Percentiles rank a stretch among this genome's conserved stretches.
phyloP scores from a whole-genome alignment of 192 early-diverging fungal species.

The Phlyctochytrium planicorne region DNA sequence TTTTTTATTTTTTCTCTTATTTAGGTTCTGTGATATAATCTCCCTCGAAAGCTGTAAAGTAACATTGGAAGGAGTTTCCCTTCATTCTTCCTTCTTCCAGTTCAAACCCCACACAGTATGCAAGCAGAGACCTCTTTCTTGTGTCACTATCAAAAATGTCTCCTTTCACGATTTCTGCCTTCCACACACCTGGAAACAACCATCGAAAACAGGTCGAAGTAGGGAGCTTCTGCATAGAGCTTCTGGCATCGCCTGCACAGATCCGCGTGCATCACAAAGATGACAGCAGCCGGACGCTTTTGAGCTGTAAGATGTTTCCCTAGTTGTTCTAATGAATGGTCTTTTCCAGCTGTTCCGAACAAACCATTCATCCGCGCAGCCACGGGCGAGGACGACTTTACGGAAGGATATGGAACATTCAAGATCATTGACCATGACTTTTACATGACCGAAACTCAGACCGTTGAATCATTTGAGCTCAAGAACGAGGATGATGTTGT shows the following conservation, averaged over 20 bases:
- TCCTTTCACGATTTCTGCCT: too few species aligned
- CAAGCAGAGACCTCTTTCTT: too few species aligned
- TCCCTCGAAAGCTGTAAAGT: too few species aligned
- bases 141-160: too few species aligned
- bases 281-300: neutral
- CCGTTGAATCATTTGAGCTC: slow-evolving; percentile 24
- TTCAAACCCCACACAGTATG: too few species aligned
- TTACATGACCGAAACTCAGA: slow-evolving; percentile 31
- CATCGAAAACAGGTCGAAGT: neutral
- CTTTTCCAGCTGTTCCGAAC: neutral
- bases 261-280: slow-evolving; percentile 1
- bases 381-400: slow-evolving; percentile 32
- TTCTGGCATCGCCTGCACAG: neutral
- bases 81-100: too few species aligned
- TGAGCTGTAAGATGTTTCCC: neutral
- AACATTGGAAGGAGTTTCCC: too few species aligned
- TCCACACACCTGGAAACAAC: too few species aligned
- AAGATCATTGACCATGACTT: slow-evolving; percentile 35
- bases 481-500: neutral
- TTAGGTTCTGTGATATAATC: too few species aligned
- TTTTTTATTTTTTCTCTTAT: too few species aligned
- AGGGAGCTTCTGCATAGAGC: neutral
- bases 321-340: neutral
- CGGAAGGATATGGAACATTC: slow-evolving; percentile 29
- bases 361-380: slow-evolving; percentile 34